phyloP scores from a whole-genome alignment of 805 yeast genomes.

The Yueomyces sp. region DNA sequence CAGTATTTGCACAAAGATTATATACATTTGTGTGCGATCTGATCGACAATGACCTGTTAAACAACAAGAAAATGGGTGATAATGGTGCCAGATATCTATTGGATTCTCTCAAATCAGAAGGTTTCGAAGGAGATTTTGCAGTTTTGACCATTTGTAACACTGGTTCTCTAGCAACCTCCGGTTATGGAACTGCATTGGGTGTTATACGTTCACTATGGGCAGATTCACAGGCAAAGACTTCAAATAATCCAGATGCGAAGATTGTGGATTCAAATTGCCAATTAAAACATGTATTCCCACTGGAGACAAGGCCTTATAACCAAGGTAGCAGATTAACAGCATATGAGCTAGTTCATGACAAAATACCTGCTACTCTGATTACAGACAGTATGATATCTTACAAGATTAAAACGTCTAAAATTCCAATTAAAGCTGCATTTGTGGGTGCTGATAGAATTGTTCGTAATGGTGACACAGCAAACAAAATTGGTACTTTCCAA shows the following conservation, averaged over 20 bases:
- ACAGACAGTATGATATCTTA: slow-evolving; percentile 90
- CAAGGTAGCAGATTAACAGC: slow-evolving; percentile 94
- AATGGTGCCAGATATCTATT: slow-evolving; percentile 65
- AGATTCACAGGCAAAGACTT: slow-evolving; percentile 20
- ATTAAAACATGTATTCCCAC: slow-evolving; percentile 64
- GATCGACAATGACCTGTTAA: slow-evolving; percentile 64
- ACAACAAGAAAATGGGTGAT: slow-evolving; percentile 65
- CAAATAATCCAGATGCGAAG: slow-evolving; percentile 7
- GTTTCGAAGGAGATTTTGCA: slow-evolving; percentile 53
- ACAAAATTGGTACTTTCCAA: slow-evolving; percentile 92
- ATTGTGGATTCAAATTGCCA: slow-evolving; percentile 25
- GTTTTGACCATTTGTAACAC: slow-evolving; percentile 91
- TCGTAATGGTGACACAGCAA: slow-evolving; percentile 88
- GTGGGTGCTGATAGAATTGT: slow-evolving; percentile 96
- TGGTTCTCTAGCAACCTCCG: slow-evolving; percentile 93
- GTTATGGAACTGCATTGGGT: slow-evolving; percentile 95
- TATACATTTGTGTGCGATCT: slow-evolving; percentile 37
- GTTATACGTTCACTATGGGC: slow-evolving; percentile 63
- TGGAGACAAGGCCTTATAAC: slow-evolving; percentile 93
- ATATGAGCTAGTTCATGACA: slow-evolving; percentile 73
- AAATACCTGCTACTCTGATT: slow-evolving; percentile 76
- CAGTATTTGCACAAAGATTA: slow-evolving; percentile 19
- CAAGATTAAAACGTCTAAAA: slow-evolving; percentile 31
- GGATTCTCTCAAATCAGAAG: slow-evolving; percentile 30
- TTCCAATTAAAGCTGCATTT: slow-evolving; percentile 77